These are phyloP conservation scores for Platanthera guangdongensis DNA, from an alignment of 106 monocot genomes.

Conservation along the genomic window DNA sequence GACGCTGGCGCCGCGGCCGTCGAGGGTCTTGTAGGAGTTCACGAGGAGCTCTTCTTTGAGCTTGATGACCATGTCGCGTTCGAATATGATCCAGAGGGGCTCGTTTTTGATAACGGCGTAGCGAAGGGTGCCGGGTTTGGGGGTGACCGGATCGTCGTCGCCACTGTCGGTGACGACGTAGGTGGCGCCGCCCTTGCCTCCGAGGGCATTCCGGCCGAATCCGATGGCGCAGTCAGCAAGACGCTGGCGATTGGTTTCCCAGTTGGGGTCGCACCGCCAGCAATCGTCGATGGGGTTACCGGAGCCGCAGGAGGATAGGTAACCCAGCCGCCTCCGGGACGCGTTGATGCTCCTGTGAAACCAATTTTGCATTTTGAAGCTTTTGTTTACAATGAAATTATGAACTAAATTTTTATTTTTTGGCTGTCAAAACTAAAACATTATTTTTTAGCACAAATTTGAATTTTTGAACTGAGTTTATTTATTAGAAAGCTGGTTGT, in stretches of 20 bases:
- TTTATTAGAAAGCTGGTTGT: too few relatives aligned
- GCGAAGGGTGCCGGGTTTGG: slow-evolving; percentile 16
- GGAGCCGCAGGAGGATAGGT: slow-evolving; percentile 10
- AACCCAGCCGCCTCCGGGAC: background rate
- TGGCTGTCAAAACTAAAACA: too few relatives aligned
- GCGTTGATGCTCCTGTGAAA: slow-evolving; percentile 9
- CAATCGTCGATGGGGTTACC: slow-evolving; percentile 22
- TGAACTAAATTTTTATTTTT: too few relatives aligned
- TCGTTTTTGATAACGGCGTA: slow-evolving; percentile 15
- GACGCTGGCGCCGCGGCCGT: slow-evolving; percentile 16
- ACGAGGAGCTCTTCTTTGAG: slow-evolving; percentile 16
- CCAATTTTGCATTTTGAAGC: too few relatives aligned
- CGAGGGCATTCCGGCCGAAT: slow-evolving; percentile 12
- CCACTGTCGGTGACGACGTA: slow-evolving; percentile 13
- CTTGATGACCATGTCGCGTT: slow-evolving; percentile 15
- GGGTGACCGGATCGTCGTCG: slow-evolving; percentile 19
- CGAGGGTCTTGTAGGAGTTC: slow-evolving; percentile 17
- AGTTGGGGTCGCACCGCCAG: slow-evolving; percentile 20
- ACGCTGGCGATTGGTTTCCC: slow-evolving; percentile 14
- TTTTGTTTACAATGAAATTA: too few relatives aligned
- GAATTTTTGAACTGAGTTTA: too few relatives aligned
- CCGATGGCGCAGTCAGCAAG: slow-evolving; percentile 17
- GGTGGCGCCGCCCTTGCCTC: slow-evolving; percentile 5
- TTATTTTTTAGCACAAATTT: too few relatives aligned
- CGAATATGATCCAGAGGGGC: slow-evolving; percentile 17